These are phyloP conservation scores for Chaetomium strumarium DNA, from an alignment of 2,329 filamentous ascomycete species.

Conservation along the genomic window DNA sequence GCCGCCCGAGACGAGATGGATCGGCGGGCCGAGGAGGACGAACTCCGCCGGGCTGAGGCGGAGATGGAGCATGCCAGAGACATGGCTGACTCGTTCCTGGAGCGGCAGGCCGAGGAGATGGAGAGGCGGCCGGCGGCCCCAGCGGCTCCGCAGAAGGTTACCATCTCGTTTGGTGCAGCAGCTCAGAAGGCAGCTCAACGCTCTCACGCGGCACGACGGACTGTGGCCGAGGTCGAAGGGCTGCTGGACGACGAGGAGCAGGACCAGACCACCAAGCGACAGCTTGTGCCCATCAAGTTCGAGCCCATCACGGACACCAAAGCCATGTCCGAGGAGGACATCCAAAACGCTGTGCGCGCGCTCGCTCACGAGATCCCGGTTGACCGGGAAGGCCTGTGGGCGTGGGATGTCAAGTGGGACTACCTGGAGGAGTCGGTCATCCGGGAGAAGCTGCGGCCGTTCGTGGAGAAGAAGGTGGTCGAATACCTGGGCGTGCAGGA, in stretches of 20 bases:
- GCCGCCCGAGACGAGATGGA: slow-evolving; percentile 75
- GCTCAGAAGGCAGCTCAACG: slow-evolving; percentile 64
- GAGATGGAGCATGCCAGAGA: slow-evolving; percentile 73
- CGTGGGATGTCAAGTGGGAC: slow-evolving; percentile 91
- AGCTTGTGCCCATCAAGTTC: slow-evolving; percentile 77
- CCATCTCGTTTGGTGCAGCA: slow-evolving; percentile 84
- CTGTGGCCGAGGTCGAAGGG: slow-evolving; percentile 88
- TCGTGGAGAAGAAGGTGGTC: slow-evolving; percentile 97
- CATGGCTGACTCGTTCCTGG: slow-evolving; percentile 86
- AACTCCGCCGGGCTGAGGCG: slow-evolving; percentile 61
- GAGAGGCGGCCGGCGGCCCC: slow-evolving; percentile 37
- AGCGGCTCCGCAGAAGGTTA: slow-evolving; percentile 70
- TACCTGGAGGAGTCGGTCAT: slow-evolving; percentile 77
- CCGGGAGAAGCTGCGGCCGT: slow-evolving; percentile 80
- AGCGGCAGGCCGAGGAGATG: slow-evolving; percentile 74
- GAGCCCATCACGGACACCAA: slow-evolving; percentile 61
- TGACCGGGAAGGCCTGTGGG: slow-evolving; percentile 80
- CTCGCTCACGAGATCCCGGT: slow-evolving; percentile 87
- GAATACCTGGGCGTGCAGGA: slow-evolving; percentile 96
- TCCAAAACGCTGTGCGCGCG: slow-evolving; percentile 71
- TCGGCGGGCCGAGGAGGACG: slow-evolving; percentile 69
- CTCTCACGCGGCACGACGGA: slow-evolving; percentile 55
- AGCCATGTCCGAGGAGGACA: slow-evolving; percentile 78
- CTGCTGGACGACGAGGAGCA: slow-evolving; percentile 94
- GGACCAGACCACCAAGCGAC: slow-evolving; percentile 61